phyloP scores from a whole-genome alignment of 2,329 filamentous ascomycete genomes.

The Emmonsiellopsis sp. region DNA sequence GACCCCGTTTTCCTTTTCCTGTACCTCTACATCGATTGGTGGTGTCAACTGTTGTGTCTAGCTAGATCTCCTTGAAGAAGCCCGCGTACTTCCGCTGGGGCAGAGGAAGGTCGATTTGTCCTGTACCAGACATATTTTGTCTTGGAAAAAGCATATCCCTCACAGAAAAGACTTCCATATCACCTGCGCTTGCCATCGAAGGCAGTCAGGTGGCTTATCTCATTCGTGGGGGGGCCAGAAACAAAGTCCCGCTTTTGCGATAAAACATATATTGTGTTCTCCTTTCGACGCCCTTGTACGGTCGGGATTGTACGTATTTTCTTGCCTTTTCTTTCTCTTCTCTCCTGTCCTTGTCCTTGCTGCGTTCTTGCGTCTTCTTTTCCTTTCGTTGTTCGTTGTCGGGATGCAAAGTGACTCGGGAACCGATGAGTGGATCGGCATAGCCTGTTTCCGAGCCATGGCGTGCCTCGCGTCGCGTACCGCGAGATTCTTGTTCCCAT shows the following conservation, averaged over 20 bases:
- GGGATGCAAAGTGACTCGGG: not conserved
- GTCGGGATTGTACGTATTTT: slow-evolving; percentile 16
- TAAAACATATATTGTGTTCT: slow-evolving; percentile 4
- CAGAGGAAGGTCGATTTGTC: not conserved
- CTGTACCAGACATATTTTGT: slow-evolving; percentile 8
- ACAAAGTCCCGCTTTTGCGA: slow-evolving; percentile 9
- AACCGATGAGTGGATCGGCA: not conserved
- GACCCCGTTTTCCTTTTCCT: slow-evolving; percentile 2
- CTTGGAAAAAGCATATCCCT: slow-evolving; percentile 3
- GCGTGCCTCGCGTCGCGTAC: not conserved
- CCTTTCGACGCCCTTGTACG: slow-evolving; percentile 4
- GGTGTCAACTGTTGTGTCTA: slow-evolving; percentile 3
- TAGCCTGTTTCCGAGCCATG: too few relatives aligned
- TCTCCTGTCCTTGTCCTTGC: slow-evolving; percentile 1
- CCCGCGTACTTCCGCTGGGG: not conserved
- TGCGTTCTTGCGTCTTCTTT: slow-evolving; percentile 1
- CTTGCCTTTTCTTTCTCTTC: slow-evolving; percentile 10
- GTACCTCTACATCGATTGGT: not conserved
- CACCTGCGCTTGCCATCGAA: slow-evolving; percentile 19
- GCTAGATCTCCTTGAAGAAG: not conserved
- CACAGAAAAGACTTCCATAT: slow-evolving; percentile 5
- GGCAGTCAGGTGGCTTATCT: slow-evolving; percentile 15
- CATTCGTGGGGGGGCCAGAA: slow-evolving; percentile 6
- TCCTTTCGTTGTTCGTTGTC: not conserved
- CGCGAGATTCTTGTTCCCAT: not conserved